A percentile compares a stretch with the other conserved stretches of the same genome.
These are phyloP conservation scores for Pichia cabralensis DNA, from an alignment of 805 yeast genomes.

Conservation along the genomic window DNA sequence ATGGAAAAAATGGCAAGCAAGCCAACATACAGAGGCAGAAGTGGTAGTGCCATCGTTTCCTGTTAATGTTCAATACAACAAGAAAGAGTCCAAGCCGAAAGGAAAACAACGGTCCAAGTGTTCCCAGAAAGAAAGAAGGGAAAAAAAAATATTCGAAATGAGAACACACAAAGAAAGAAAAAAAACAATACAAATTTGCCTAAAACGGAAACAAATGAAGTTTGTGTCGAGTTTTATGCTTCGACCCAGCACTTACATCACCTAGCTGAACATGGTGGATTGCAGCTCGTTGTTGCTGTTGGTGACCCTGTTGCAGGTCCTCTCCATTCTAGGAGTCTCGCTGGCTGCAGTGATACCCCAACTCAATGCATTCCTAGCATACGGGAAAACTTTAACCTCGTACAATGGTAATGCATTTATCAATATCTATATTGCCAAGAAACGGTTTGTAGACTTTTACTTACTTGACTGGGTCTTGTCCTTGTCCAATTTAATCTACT, in stretches of 20 bases:
- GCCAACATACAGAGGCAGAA: slow-evolving; percentile 4
- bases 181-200: background rate
- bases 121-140: background rate
- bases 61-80: background rate
- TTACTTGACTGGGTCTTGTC: background rate
- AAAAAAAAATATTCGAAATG: background rate
- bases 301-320: background rate
- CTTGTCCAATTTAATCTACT: slow-evolving; percentile 1
- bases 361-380: slow-evolving; percentile 8
- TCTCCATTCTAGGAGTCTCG: slow-evolving; percentile 7
- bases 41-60: slow-evolving; percentile 3
- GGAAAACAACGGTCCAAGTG: no score
- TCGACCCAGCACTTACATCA: no score
- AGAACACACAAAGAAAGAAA: no score
- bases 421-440: slow-evolving; percentile 45
- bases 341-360: slow-evolving; percentile 5
- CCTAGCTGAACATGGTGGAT: no score
- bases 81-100: background rate
- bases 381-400: slow-evolving; percentile 11
- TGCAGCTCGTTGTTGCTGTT: background rate
- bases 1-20: slow-evolving; percentile 3
- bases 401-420: background rate
- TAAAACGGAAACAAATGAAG: background rate
- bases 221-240: no score
- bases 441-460: slow-evolving; percentile 48